Evolutionary conservation across 805 yeast genomes (phyloP).

Genomic region (Candida namnaoensis): DNA sequence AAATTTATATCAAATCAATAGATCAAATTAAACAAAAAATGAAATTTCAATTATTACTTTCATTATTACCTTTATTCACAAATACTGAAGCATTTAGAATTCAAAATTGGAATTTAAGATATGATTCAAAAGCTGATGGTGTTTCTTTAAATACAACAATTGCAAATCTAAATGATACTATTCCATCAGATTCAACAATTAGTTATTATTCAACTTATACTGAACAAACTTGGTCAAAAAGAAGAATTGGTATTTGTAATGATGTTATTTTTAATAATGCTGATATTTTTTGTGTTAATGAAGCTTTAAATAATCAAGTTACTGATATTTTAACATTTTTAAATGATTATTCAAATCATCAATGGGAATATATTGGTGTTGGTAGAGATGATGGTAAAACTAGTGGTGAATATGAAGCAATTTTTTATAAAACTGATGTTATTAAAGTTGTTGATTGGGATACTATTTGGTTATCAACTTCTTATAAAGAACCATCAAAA

Average conservation of each 20-base stretch:
- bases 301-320: conserved; percentile 29
- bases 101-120: conserved; percentile 10
- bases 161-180: neutral
- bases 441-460: conserved; percentile 24
- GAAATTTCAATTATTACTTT: too few species aligned
- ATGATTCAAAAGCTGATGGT: conserved; percentile 9
- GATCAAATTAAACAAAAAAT: too few species aligned
- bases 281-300: conserved; percentile 29
- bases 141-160: conserved; percentile 4
- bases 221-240: conserved; percentile 25
- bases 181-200: conserved; percentile 6
- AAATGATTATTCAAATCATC: conserved; percentile 7
- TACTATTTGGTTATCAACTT: conserved; percentile 33
- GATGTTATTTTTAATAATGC: conserved; percentile 24
- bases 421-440: conserved; percentile 23
- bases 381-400: conserved; percentile 36
- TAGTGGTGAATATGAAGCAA: conserved; percentile 34
- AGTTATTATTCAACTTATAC: conserved; percentile 16
- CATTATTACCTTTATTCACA: neutral
- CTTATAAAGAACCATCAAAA: conserved; percentile 31
- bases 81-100: neutral
- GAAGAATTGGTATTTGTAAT: conserved; percentile 25
- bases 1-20: too few species aligned
- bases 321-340: conserved; percentile 23
- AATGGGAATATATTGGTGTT: conserved; percentile 28